These are phyloP conservation scores for Globisporangium alternatum DNA, from an alignment of 352 stramenopile species.

Conservation along the genomic window DNA sequence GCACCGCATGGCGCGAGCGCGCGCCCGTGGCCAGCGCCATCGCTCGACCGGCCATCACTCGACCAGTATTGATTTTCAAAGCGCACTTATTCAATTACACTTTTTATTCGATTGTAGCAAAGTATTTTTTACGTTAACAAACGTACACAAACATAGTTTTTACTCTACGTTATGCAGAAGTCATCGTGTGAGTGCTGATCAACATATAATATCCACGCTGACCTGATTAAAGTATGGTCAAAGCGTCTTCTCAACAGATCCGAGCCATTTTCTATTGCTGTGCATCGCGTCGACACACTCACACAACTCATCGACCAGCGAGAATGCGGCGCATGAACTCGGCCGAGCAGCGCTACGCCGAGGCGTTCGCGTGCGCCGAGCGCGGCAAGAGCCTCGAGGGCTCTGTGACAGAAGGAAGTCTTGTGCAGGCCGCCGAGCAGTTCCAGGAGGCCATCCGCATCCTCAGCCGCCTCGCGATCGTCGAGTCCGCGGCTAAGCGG, in stretches of 20 bases:
- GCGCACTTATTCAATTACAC: too few relatives aligned
- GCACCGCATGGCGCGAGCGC: constrained; percentile 35
- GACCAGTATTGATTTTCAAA: too few relatives aligned
- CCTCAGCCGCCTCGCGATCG: constrained; percentile 60
- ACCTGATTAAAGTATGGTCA: neutral
- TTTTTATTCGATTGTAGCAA: too few relatives aligned
- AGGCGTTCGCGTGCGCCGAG: constrained; percentile 57
- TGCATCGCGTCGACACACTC: neutral
- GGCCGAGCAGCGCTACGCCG: constrained; percentile 59
- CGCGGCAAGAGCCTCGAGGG: constrained; percentile 33
- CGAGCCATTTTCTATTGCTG: neutral
- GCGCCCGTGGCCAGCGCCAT: neutral
- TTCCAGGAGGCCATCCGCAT: constrained; percentile 61
- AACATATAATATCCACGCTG: too few relatives aligned
- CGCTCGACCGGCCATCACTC: constrained; percentile 2
- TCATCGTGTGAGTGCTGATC: too few relatives aligned
- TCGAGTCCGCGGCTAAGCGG: constrained; percentile 74
- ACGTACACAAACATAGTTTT: too few relatives aligned
- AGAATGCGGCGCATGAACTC: constrained; percentile 19
- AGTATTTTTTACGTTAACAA: too few relatives aligned
- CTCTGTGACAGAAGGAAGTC: neutral
- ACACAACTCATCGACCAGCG: neutral
- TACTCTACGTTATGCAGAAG: too few relatives aligned
- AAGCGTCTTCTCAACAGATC: neutral
- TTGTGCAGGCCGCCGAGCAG: constrained; percentile 29